Evolutionary conservation across 768 basidiomycete species (phyloP).

Genomic region (Xerocomus brunneocitrinus): DNA sequence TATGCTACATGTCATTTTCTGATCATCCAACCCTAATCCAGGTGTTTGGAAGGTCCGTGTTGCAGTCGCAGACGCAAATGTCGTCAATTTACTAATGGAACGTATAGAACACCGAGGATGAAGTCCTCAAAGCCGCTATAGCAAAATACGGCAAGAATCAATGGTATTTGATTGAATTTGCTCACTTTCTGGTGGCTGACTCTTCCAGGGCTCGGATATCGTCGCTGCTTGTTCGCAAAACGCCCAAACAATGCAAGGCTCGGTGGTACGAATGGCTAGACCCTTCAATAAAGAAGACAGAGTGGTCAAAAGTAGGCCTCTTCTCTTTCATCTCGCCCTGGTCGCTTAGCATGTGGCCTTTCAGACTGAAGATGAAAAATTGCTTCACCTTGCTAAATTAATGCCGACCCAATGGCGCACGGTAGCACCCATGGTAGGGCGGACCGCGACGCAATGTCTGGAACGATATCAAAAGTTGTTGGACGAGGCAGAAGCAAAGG

Average conservation of each 20-base stretch:
- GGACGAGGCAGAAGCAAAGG: slow-evolving; percentile 96
- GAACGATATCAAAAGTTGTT: slow-evolving; percentile 97
- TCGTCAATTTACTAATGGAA: slow-evolving; percentile 5
- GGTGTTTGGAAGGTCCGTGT: slow-evolving; percentile 76
- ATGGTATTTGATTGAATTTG: slow-evolving; percentile 46
- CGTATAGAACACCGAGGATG: slow-evolving; percentile 87
- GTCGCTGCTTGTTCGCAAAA: slow-evolving; percentile 94
- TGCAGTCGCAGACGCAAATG: slow-evolving; percentile 7
- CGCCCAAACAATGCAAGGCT: slow-evolving; percentile 98
- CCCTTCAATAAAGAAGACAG: slow-evolving; percentile 99
- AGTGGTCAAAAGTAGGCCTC: slow-evolving; percentile 87
- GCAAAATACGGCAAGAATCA: slow-evolving; percentile 97
- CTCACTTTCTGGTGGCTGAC: neutral
- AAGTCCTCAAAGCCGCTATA: slow-evolving; percentile 98
- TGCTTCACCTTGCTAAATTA: slow-evolving; percentile 93
- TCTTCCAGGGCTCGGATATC: slow-evolving; percentile 87
- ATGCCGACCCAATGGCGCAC: slow-evolving; percentile 99
- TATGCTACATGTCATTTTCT: neutral
- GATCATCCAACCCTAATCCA: slow-evolving; percentile 19
- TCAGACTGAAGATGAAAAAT: slow-evolving; percentile 96
- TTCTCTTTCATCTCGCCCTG: neutral
- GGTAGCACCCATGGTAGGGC: slow-evolving; percentile 95
- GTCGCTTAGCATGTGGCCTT: neutral
- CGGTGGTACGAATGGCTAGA: slow-evolving; percentile 99
- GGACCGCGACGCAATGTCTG: slow-evolving; percentile 95